Base-by-base conservation (phyloP, 2,329 filamentous ascomycete species). In the Pseudophaeomoniella oleicola region DNA sequence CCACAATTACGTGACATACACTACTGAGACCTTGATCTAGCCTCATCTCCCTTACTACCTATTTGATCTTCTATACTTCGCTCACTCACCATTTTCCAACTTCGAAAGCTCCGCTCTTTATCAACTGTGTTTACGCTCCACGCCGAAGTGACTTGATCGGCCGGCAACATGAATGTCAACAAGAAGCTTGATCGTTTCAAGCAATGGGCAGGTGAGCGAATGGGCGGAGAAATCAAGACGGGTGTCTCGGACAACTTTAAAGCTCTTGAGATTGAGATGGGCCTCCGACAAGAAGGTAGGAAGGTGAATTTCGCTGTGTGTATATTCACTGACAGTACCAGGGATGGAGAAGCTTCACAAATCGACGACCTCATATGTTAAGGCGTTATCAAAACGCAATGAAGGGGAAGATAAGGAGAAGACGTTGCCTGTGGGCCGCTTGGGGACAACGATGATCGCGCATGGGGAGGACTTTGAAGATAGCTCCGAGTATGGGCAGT, bases 201-300 rank as follows among this genome's bases (percentile, higher is more conserved):
- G 67, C 88, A 96, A 79, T 96, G 88, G 88, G 85, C 87, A 27
- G 85, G 85, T 48, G 88, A 96, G 65, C 84, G 87, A 63, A 94
- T 96, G 83, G 88, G 88, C 50, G 75, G 75, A 46, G 87, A 94
- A 61, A 72, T 78, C 61, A 90, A 86, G 64, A 94, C 88, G 6
- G 75, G 70, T 55, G 76, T 85, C 44, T 81, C 84, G 0, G 86
- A 96, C 36, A 81, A 94, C 52, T 96, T 96, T 71, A 92, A 83
- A 63, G 72, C 74, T 41, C 64, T 96, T 50, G 87, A 96, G 62
- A 68, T 74, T 38, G 88, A 96, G 62, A 96, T 96, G 86, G 70
- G 73, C 39, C 67, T 94, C 50, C 75, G 88, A 44, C 79, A 92
- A 46, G 83, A 94, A 46, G 88, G 87, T 94, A 38, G 67, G 30